Percentiles rank a stretch among this genome's conserved stretches.
phyloP scores from a whole-genome alignment of 75 land plant genomes.

The Chamaecyparis obtusa region DNA sequence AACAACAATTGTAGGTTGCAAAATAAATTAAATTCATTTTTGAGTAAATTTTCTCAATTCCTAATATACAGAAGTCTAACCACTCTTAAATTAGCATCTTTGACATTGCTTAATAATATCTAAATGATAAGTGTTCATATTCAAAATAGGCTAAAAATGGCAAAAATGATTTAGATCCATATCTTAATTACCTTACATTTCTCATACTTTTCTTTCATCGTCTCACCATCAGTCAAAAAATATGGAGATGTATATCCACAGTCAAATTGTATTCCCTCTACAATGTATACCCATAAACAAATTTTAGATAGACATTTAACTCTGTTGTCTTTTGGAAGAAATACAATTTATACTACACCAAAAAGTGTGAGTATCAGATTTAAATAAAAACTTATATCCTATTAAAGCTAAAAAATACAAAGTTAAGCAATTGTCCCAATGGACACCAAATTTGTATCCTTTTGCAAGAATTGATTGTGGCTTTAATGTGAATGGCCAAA shows the following conservation, averaged over 20 bases:
- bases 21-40: background rate
- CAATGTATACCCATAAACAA: too few relatives aligned
- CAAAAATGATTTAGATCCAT: background rate
- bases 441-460: background rate
- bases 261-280: constrained; percentile 95
- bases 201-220: constrained; percentile 63
- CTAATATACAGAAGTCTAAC: background rate
- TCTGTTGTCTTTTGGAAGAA: background rate
- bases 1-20: constrained; percentile 57
- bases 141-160: background rate
- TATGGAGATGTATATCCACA: constrained; percentile 89
- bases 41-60: background rate
- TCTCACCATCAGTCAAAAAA: constrained; percentile 77
- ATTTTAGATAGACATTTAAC: too few relatives aligned
- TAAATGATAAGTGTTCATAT: background rate
- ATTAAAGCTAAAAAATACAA: background rate
- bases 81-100: background rate
- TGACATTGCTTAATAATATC: background rate
- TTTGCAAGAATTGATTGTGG: background rate
- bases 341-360: background rate
- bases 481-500: background rate
- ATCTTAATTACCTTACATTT: constrained; percentile 60
- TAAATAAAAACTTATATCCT: background rate
- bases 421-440: background rate
- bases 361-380: background rate